phyloP scores from a whole-genome alignment of 1,139 yeast species.

The Zhuliangozyma blackwelliae region DNA sequence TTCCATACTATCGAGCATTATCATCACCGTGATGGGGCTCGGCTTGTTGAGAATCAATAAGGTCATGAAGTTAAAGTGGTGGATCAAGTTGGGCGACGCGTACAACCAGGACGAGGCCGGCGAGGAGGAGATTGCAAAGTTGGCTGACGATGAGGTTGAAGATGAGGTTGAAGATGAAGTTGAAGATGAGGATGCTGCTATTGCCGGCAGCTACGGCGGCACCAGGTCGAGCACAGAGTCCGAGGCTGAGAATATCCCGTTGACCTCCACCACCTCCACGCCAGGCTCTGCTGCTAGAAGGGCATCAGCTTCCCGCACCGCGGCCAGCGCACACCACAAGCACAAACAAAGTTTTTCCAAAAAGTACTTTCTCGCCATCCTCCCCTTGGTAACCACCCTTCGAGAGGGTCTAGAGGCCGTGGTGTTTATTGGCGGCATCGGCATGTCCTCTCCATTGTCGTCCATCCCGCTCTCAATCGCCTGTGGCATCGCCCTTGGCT shows the following conservation, averaged over 20 bases:
- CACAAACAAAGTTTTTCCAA: slow-evolving; percentile 16
- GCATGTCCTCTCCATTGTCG: slow-evolving; percentile 36
- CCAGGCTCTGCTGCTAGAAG: not conserved
- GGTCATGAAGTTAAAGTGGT: slow-evolving; percentile 49
- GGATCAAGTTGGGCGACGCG: slow-evolving; percentile 44
- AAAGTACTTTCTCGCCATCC: slow-evolving; percentile 35
- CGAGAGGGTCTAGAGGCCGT: slow-evolving; percentile 49
- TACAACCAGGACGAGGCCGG: slow-evolving; percentile 18
- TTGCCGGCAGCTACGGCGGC: slow-evolving; percentile 9
- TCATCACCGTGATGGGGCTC: slow-evolving; percentile 86
- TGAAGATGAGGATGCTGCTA: slow-evolving; percentile 2
- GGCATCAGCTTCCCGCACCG: not conserved
- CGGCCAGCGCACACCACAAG: not conserved
- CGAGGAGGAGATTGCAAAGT: slow-evolving; percentile 12
- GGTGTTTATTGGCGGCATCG: slow-evolving; percentile 46
- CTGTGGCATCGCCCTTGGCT: slow-evolving; percentile 32
- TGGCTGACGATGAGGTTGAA: slow-evolving; percentile 9
- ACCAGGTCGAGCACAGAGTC: slow-evolving; percentile 11
- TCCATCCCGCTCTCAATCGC: slow-evolving; percentile 39
- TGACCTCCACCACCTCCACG: slow-evolving; percentile 7
- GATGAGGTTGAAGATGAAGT: slow-evolving; percentile 7
- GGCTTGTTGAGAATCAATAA: slow-evolving; percentile 81
- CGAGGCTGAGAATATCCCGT: slow-evolving; percentile 8
- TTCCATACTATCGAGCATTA: slow-evolving; percentile 71
- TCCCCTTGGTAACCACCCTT: slow-evolving; percentile 42